These are phyloP conservation scores for Collybiopsis luxurians DNA, from an alignment of 768 basidiomycete genomes.

Conservation along the genomic window DNA sequence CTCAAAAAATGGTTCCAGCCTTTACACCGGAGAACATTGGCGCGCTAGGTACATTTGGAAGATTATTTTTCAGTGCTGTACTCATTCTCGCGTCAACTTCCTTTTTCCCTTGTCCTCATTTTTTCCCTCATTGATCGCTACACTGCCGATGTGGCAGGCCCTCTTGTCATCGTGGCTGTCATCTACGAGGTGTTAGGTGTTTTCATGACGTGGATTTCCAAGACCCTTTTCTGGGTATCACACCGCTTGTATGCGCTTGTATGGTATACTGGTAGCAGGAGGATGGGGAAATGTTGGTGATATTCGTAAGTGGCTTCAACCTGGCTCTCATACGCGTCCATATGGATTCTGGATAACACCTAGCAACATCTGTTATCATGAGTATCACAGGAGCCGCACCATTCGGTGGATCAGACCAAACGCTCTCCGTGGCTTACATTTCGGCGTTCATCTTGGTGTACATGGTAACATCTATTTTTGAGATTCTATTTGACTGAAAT, in stretches of 20 bases:
- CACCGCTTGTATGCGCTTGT: conserved; percentile 72
- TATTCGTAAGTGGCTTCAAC: conserved; percentile 48
- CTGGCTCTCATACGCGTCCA: neutral
- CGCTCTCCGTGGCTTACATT: conserved; percentile 65
- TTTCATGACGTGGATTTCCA: conserved; percentile 49
- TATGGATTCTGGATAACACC: neutral
- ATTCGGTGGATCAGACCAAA: conserved; percentile 62
- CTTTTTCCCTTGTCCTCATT: too few relatives aligned
- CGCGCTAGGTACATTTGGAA: conserved; percentile 47
- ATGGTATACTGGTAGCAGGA: conserved; percentile 68
- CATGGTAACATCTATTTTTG: conserved; percentile 35
- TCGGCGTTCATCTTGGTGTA: conserved; percentile 61
- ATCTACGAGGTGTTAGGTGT: conserved; percentile 59
- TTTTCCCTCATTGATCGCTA: too few relatives aligned
- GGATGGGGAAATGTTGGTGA: conserved; percentile 71
- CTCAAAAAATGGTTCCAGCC: conserved; percentile 67
- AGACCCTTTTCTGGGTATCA: conserved; percentile 72
- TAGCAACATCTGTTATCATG: conserved; percentile 66
- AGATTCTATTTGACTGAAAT: neutral
- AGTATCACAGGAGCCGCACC: conserved; percentile 60
- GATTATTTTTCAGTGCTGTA: too few relatives aligned
- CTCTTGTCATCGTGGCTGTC: conserved; percentile 57
- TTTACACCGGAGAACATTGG: conserved; percentile 56
- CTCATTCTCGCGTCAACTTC: too few relatives aligned
- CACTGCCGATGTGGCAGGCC: conserved; percentile 43